A percentile compares a stretch with the other conserved stretches of the same genome.
Conservation (phyloP, 495 filamentous ascomycete genomes). For the Aspergillus heteromorphus region DNA sequence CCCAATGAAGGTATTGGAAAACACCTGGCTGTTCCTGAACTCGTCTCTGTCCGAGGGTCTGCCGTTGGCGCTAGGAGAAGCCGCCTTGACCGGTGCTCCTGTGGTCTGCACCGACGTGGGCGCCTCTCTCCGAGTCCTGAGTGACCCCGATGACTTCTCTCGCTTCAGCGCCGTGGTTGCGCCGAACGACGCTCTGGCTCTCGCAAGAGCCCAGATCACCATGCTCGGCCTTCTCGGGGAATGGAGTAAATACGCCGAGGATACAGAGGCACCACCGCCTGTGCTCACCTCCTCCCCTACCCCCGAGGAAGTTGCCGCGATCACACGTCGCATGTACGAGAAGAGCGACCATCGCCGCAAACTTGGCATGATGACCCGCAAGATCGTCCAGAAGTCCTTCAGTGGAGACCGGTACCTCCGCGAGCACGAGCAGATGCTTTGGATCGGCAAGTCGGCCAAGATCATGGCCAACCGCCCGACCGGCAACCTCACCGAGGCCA, state of each 20-base stretch:
- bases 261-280: constrained; percentile 37
- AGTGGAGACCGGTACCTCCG: constrained; percentile 58
- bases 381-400: constrained; percentile 58
- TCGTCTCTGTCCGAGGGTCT: constrained; percentile 63
- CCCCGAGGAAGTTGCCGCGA: constrained; percentile 44
- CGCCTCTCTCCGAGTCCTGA: constrained; percentile 58
- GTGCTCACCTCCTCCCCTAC: constrained; percentile 46
- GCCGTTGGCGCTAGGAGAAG: constrained; percentile 60
- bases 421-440: constrained; percentile 67
- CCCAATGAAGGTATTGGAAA: constrained; percentile 52
- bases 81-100: constrained; percentile 57
- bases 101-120: constrained; percentile 64
- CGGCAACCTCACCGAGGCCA: constrained; percentile 22
- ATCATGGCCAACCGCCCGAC: constrained; percentile 31
- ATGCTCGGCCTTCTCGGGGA: constrained; percentile 56
- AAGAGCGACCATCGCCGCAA: constrained; percentile 53
- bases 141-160: constrained; percentile 51
- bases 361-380: constrained; percentile 55
- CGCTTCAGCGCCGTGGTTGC: constrained; percentile 58
- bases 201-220: constrained; percentile 58
- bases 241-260: constrained; percentile 51
- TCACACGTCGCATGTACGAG: constrained; percentile 57
- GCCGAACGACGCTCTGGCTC: constrained; percentile 54
- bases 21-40: constrained; percentile 64
- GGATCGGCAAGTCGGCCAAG: constrained; percentile 51